Evolutionary conservation across 352 stramenopile genomes (phyloP), one percentile per base, ranked within the genome.

Genomic region (Globisporangium cystogenes): DNA sequence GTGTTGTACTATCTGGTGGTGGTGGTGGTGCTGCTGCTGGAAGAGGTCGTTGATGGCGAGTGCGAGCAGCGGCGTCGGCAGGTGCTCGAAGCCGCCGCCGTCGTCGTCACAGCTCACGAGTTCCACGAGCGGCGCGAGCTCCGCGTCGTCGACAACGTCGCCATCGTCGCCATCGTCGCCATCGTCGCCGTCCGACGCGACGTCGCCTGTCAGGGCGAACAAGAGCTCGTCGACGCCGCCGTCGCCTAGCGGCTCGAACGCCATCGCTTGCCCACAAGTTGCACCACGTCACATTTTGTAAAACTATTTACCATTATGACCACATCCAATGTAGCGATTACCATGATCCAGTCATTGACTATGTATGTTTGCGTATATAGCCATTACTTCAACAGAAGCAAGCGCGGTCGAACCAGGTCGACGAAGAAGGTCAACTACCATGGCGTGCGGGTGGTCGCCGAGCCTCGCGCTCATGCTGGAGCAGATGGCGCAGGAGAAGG

Each of bases 381-480:
- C 7, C 14, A 24, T 7, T 10, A 29, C 6, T 8, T 18, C 43
- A 21, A 36, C 43, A 35, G 23, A 36, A 20, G 12, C 23, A 48
- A 11, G 12, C 15, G 21, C 1, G 33, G n/a, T n/a, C n/a, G n/a
- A n/a, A n/a, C n/a, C n/a, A n/a, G n/a, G n/a, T n/a, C n/a, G n/a
- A n/a, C n/a, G n/a, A n/a, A n/a, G n/a, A n/a, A n/a, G n/a, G n/a
- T n/a, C n/a, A n/a, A n/a, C n/a, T n/a, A n/a, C 29, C 11, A 90
- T 91, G 82, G 69, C 82, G 26, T 90, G 76, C 26, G 77, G 77
- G 2, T 70, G 78, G 44, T 86, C 82, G 21, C 76, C 82, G 4
- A 74, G 87, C 53, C 58, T 93, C 40, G 72, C 71, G 47, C 65
- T 56, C 15, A 88, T 93, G 80, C 59, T 93, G 45, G 68, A 81